Conservation (phyloP, 352 stramenopile genomes). For the Phytophthora nicotianae region DNA sequence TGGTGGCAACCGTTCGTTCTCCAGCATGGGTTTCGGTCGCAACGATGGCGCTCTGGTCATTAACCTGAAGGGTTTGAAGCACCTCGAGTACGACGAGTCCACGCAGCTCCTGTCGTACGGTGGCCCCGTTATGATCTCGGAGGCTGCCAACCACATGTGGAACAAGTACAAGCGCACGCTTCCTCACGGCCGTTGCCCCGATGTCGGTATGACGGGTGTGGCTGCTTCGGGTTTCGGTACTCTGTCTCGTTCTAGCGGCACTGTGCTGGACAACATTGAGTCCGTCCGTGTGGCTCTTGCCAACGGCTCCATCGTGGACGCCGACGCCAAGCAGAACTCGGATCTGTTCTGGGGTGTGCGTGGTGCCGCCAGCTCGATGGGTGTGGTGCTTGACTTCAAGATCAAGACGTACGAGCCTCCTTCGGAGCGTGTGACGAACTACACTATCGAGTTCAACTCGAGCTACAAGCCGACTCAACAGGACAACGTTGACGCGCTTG, state of each 20-base stretch:
- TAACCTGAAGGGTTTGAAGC: slow-evolving; percentile 31
- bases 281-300: slow-evolving; percentile 29
- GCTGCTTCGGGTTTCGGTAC: slow-evolving; percentile 6
- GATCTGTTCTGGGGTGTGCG: slow-evolving; percentile 14
- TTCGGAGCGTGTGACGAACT: slow-evolving; percentile 15
- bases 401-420: slow-evolving; percentile 24
- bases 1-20: slow-evolving; percentile 20
- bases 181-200: slow-evolving; percentile 29
- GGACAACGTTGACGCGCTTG: slow-evolving; percentile 28
- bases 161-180: slow-evolving; percentile 19
- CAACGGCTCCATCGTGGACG: slow-evolving; percentile 31
- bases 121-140: slow-evolving; percentile 2
- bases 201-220: slow-evolving; percentile 38
- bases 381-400: slow-evolving; percentile 30
- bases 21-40: slow-evolving; percentile 26
- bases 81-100: slow-evolving; percentile 23
- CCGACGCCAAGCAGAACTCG: slow-evolving; percentile 24
- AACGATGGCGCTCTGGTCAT: slow-evolving; percentile 33
- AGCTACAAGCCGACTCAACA: slow-evolving; percentile 25
- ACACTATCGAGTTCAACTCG: slow-evolving; percentile 29
- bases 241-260: slow-evolving; percentile 24
- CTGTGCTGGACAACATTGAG: slow-evolving; percentile 32
- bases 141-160: slow-evolving; percentile 28
- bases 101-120: slow-evolving; percentile 32
- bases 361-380: not conserved